Percentiles rank a stretch among this genome's conserved stretches.
Evolutionary conservation across 805 yeast genomes (phyloP).

Genomic region (Suhomyces sp.): DNA sequence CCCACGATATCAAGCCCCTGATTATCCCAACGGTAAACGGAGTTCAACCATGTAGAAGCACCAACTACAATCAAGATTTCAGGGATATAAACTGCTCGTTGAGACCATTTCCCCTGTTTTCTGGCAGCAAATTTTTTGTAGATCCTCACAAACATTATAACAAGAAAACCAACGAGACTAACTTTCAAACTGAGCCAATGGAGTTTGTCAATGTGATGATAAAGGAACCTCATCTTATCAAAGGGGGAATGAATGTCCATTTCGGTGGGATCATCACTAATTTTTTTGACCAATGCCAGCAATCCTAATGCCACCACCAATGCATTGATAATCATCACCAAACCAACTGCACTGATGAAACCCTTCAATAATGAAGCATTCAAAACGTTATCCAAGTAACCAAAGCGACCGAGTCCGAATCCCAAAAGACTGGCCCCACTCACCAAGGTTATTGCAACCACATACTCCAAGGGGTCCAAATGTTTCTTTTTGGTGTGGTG

Average conservation of each 20-base stretch:
- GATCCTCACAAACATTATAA: constrained; percentile 43
- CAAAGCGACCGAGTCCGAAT: constrained; percentile 52
- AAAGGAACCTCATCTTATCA: constrained; percentile 62
- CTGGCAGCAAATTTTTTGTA: constrained; percentile 32
- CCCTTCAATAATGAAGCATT: constrained; percentile 43
- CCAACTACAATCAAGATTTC: constrained; percentile 80
- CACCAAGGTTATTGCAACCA: constrained; percentile 67
- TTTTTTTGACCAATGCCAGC: constrained; percentile 39
- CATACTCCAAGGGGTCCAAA: constrained; percentile 47
- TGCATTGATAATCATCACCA: constrained; percentile 58
- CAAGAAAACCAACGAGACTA: constrained; percentile 54
- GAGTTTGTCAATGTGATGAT: constrained; percentile 43
- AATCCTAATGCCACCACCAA: constrained; percentile 72
- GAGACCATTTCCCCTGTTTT: constrained; percentile 12
- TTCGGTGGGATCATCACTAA: constrained; percentile 31
- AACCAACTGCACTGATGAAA: constrained; percentile 44
- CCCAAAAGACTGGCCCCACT: constrained; percentile 73
- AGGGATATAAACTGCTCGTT: constrained; percentile 66
- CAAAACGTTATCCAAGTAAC: constrained; percentile 39
- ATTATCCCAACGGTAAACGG: constrained; percentile 45
- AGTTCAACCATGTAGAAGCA: constrained; percentile 54
- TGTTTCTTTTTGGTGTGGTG: constrained; percentile 33
- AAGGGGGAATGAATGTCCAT: constrained; percentile 58
- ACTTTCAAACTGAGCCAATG: constrained; percentile 64
- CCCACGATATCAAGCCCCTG: constrained; percentile 72